Base-by-base conservation (phyloP, 352 stramenopile genomes). In the Pythium coloratum region DNA sequence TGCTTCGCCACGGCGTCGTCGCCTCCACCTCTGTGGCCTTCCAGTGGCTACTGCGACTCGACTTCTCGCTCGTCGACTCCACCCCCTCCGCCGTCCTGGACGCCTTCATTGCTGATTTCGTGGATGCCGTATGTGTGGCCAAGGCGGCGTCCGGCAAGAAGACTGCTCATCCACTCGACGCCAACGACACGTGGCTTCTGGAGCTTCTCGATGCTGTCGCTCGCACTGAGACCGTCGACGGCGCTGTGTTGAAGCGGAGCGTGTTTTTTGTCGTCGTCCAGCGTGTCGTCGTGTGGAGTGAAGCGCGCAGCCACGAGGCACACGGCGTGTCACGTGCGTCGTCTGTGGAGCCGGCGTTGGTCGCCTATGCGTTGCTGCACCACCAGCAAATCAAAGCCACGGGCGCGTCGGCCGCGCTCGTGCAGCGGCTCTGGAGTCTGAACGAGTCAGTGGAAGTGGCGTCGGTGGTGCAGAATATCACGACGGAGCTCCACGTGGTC, bases 131-230 rank as follows among this genome's bases (percentile, higher is more conserved):
- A 38, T 56, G 40, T 20, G 54, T 38, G 7, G 42, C 18, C 55
- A 51, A 42, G 46, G n/a, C 38, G n/a, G 38, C 40, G 56, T 14
- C 44, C 3, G 56, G 46, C 20, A 70, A 59, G 46, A 70, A 60
- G 40, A 6, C 20, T 2, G 26, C 12, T 9, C 9, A 55, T 3
- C 34, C 64, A 38, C n/a, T 70, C 6, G 55, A 60, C 44, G 50
- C 47, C 20, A 59, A 70, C 16, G 64, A 70, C 18, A 33, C 64
- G 28, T 65, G 64, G 64, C 44, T 70, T 4, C 50, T 70, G 26
- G 64, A 70, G 34, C 33, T 64, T 24, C 56, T 70, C 33, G 56
- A 70, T 44, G 62, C 28, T 14, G 36, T 64, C 36, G 28, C 44
- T 16, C 20, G 59, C 24, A 44, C 14, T 6, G 18, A 46, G 6